Base-by-base conservation (phyloP, 306 rosid species). In the Cicer arietinum region DNA sequence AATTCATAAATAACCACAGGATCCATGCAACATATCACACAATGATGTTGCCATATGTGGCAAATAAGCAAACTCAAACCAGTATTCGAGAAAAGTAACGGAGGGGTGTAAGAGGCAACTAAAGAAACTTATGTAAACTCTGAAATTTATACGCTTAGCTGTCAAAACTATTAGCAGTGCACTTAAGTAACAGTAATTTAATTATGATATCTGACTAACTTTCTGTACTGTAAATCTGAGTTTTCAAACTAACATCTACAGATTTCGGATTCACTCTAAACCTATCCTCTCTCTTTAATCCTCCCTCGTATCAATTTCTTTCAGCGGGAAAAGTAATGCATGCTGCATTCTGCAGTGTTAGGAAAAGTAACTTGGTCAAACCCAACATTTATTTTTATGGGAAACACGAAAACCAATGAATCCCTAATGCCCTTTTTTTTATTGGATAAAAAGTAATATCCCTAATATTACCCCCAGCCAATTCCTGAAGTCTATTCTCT, bases 361-460 rank as follows among this genome's bases (percentile, higher is more conserved):
- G 51, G 52, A 78, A 10, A 51, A 18, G 57, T 51, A 51, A 51
- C 57, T 51, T n/a, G 40, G 47, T 50, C 16, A 69, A 48, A 69
- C 59, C 48, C 62, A 63, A 71, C 51, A 68, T 14, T 42, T 22
- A 62, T 41, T 53, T 25, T 14, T 46, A 56, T 14, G 25, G 66
- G 43, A 61, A 69, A 61, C 39, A 30, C 7, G 2, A 63, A 51
- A 63, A 17, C 35, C 17, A 45, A 44, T 35, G 65, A 45, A 54
- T 17, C 13, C 41, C 66, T 25, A 47, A 42, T 16, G 11, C 20
- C 44, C 63, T 41, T 30, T 57, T 14, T 14, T 3, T 6, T 6
- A 41, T 47, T 46, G 43, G 54, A 58, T 37, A 37, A 66, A 48
- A 68, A 58, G 13, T 45, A 77, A n/a, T 37, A 77, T 57, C 54